phyloP scores from a whole-genome alignment of 1,284 basidiomycete species.

The Moniliella sp. region DNA sequence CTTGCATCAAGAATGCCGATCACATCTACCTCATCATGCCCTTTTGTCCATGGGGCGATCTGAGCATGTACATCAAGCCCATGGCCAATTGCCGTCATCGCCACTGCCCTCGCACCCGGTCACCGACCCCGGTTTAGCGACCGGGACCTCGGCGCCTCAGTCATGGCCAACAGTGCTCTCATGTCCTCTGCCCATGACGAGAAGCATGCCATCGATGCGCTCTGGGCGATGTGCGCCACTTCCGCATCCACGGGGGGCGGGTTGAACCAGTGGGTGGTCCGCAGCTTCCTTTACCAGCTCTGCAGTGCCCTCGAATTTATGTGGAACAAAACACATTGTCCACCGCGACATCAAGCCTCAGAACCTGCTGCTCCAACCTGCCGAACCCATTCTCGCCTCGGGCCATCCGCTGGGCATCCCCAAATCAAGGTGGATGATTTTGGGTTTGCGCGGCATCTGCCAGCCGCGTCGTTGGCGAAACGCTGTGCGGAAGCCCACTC shows the following conservation, averaged over 20 bases:
- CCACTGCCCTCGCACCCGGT: constrained; percentile 1
- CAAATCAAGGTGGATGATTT: constrained; percentile 54
- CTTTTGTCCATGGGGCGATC: constrained; percentile 80
- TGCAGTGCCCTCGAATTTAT: constrained; percentile 82
- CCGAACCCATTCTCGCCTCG: constrained; percentile 51
- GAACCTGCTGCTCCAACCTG: constrained; percentile 72
- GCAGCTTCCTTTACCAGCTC: constrained; percentile 87
- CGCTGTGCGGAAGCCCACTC: constrained; percentile 85
- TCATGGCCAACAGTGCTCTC: too few species aligned
- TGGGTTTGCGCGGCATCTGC: constrained; percentile 79
- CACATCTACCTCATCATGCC: constrained; percentile 98
- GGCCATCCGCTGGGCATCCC: constrained; percentile 59
- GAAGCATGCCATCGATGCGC: too few species aligned
- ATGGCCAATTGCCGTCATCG: constrained; percentile 10
- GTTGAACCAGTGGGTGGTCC: constrained; percentile 70
- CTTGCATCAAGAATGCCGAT: constrained; percentile 74
- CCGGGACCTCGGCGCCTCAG: too few species aligned
- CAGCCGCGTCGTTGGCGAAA: constrained; percentile 81
- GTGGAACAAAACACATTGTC: constrained; percentile 64
- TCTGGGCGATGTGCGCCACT: too few species aligned
- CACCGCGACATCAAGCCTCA: constrained; percentile 97
- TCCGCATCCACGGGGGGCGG: constrained; percentile 66
- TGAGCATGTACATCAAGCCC: constrained; percentile 68
- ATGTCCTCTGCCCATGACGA: too few species aligned
- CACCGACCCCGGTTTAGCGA: too few species aligned